Evolutionary conservation across 148 eudicot species (phyloP).

Genomic region (Simmondsia chinensis): DNA sequence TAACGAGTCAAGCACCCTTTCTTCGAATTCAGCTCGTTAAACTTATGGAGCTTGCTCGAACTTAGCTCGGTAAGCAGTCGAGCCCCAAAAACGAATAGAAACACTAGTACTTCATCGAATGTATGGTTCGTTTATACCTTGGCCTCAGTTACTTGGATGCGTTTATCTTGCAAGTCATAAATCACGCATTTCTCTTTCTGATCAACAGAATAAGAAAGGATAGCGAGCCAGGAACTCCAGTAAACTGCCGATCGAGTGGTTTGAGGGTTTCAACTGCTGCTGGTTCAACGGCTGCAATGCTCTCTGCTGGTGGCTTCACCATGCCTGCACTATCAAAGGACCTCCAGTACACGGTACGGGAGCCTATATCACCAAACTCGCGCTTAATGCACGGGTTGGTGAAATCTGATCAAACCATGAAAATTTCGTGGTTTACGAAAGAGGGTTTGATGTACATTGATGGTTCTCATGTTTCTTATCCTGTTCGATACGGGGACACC

Average conservation of each 20-base stretch:
- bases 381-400: slow-evolving; percentile 42
- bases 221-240: slow-evolving; percentile 23
- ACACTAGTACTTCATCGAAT: too few species aligned
- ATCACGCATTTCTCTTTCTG: not conserved
- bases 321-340: slow-evolving; percentile 82
- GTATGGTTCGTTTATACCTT: too few species aligned
- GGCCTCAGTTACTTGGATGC: too few species aligned
- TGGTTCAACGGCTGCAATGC: slow-evolving; percentile 97
- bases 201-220: slow-evolving; percentile 38
- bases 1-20: too few species aligned
- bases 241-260: slow-evolving; percentile 76
- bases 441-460: slow-evolving; percentile 48
- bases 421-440: slow-evolving; percentile 32
- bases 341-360: slow-evolving; percentile 89
- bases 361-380: slow-evolving; percentile 36
- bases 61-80: too few species aligned
- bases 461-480: slow-evolving; percentile 37
- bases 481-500: slow-evolving; percentile 39
- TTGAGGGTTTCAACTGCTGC: slow-evolving; percentile 85
- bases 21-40: too few species aligned
- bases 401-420: slow-evolving; percentile 27
- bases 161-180: too few species aligned
- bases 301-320: slow-evolving; percentile 72
- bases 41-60: too few species aligned
- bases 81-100: too few species aligned